A percentile compares a stretch with the other conserved stretches of the same genome.
These are phyloP conservation scores for Lactifluus piperatus DNA, from an alignment of 768 basidiomycete genomes.

Conservation along the genomic window DNA sequence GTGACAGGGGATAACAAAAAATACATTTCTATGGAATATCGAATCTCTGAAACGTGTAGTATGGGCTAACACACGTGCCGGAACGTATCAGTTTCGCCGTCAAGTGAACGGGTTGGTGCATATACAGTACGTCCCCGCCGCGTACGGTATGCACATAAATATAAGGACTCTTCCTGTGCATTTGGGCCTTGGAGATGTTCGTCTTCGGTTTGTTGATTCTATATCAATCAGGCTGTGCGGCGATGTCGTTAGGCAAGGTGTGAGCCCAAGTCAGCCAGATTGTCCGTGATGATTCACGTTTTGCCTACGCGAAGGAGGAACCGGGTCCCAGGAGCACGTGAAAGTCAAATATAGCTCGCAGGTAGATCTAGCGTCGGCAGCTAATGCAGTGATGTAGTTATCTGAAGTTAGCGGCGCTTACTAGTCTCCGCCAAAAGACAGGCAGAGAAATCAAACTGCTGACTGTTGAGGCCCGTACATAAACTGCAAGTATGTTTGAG, in stretches of 20 bases:
- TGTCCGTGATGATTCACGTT: constrained; percentile 19
- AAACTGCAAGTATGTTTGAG: too few relatives aligned
- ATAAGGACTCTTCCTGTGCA: constrained; percentile 35
- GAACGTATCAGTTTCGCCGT: neutral
- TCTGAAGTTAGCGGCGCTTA: too few relatives aligned
- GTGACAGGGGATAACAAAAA: constrained; percentile 79
- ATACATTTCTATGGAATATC: constrained; percentile 59
- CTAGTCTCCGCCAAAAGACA: too few relatives aligned
- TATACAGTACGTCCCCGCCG: constrained; percentile 37
- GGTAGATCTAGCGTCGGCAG: constrained; percentile 67
- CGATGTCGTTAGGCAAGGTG: constrained; percentile 74
- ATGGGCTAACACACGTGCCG: constrained; percentile 38
- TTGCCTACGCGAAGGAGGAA: constrained; percentile 21
- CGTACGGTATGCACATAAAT: constrained; percentile 55
- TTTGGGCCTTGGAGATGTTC: constrained; percentile 22
- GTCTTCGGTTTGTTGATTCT: neutral
- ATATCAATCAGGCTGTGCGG: constrained; percentile 35
- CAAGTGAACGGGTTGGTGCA: too few relatives aligned
- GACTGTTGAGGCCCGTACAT: too few relatives aligned
- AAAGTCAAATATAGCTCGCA: constrained; percentile 71
- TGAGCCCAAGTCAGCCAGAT: constrained; percentile 51
- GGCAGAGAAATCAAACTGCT: too few relatives aligned
- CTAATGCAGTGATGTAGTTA: too few relatives aligned
- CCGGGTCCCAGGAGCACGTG: constrained; percentile 68
- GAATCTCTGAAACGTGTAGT: constrained; percentile 96